Evolutionary conservation across 192 early-diverging fungal genomes (phyloP), one percentile per base, ranked within the genome.

Genomic region (Coemansia sp.): DNA sequence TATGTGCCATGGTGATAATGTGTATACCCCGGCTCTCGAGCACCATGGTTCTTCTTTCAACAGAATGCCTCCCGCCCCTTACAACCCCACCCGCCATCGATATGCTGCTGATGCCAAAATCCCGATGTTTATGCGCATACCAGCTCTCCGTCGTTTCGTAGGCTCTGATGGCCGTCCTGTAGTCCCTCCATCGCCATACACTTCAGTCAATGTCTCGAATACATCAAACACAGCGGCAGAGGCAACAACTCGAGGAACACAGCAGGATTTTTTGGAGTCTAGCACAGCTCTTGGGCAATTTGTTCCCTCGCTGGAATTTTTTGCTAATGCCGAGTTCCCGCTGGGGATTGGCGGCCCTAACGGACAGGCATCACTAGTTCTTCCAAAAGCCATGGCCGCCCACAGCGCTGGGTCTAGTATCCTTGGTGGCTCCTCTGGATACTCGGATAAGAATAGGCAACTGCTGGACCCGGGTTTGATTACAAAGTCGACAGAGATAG

Each of bases 311-410:
- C 61, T 82, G 10, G 79, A 82, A 58, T 76, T 82, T 48, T 82
- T 82, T 68, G 79, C 79, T 22, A 82, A 82, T 41, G 71, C 79
- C 10, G 79, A 76, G 42, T 82, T 74, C 20, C 79, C 79, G 12
- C 57, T 82, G 22, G 79, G 79, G 10, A 73, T 82, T 38, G 79
- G 79, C 6, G 74, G 74, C 0, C 79, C 74, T 11, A 82, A 82
- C 38, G 79, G 79, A 1, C 74, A 76, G 65, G 71, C 74, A 19
- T 68, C 79, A 56, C 41, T 67, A n/a, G 55, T 63, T 13, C 46
- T 72, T 41, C 68, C 79, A 4, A 67, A 62, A 11, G 70, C 66
- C 16, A 53, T 72, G 64, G 19, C 45, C 5, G 48, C 50, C 5
- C 48, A 63, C 32, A 38, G 20, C 5, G 57, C 44, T 58, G 53